Base-by-base conservation (phyloP, 345 rosid genomes). In the Dimocarpus longan region DNA sequence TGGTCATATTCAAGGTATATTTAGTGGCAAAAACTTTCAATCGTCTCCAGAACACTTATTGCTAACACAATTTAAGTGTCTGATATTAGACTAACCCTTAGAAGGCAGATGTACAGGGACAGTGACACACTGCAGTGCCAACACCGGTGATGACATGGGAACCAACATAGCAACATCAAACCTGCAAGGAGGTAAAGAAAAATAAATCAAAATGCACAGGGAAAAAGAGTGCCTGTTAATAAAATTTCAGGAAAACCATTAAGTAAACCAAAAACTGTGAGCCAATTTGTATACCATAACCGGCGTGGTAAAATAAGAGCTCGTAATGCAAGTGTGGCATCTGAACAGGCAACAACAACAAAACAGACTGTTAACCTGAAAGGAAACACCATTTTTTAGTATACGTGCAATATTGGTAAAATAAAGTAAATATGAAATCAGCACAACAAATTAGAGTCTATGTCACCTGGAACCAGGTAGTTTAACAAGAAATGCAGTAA, bases 401-500 rank as follows among this genome's bases (percentile, higher is more conserved):
- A 40, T 15, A 26, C 10, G 46, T 0, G 54, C 11, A 9, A 50
- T 24, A 60, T 21, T 8, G 67, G 13, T 8, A 4, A 22, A 66
- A 65, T 40, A 52, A 78, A 76, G 50, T 19, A 65, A 32, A 68
- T 8, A 5, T 16, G 16, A 63, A 68, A 16, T 67, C 28, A 71
- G 59, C 26, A 60, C 22, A 65, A 64, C 52, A 28, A 22, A 54
- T 56, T 50, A 26, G 13, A 71, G 65, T 26, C 59, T 66, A 54
- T 81, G 89, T 84, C 59, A 92, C 98, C 95, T 89, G 84, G 97
- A 94, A 81, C 92, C 91, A 79, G 82, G 70, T 83, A 82, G 78
- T 86, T 85, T 94, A 68, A 93, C 97, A 75, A 93, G 93, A 90
- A 96, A 96, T 46, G 97, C 92, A 66, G 98, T 94, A 77, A 95